phyloP scores from a whole-genome alignment of 2,329 filamentous ascomycete species.

The Xylariaceae sp. region DNA sequence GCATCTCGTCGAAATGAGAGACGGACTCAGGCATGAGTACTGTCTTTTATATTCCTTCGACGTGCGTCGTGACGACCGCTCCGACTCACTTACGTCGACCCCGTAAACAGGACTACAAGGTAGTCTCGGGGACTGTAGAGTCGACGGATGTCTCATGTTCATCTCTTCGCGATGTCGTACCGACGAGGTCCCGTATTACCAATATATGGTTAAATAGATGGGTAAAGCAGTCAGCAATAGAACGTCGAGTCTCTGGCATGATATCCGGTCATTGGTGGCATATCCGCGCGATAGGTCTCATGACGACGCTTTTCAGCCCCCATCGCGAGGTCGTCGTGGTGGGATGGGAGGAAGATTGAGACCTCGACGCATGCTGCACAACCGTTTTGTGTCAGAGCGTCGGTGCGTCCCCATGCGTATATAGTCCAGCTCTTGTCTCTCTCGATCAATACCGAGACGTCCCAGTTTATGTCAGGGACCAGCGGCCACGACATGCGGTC shows the following conservation, averaged over 20 bases:
- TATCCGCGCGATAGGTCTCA: background rate
- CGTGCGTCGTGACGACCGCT: background rate
- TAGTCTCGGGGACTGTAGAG: background rate
- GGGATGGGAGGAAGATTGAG: slow-evolving; percentile 4
- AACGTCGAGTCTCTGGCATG: too few relatives aligned
- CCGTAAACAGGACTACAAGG: too few relatives aligned
- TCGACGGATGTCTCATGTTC: slow-evolving; percentile 3
- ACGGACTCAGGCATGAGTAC: too few relatives aligned
- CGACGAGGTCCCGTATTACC: slow-evolving; percentile 10
- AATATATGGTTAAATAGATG: background rate
- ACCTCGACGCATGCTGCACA: slow-evolving; percentile 22
- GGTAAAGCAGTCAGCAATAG: too few relatives aligned
- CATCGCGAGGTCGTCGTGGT: too few relatives aligned
- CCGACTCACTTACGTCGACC: too few relatives aligned
- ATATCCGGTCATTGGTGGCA: background rate
- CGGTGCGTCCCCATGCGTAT: background rate
- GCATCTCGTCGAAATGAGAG: too few relatives aligned
- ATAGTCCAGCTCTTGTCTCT: background rate
- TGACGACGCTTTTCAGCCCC: too few relatives aligned
- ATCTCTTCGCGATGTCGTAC: slow-evolving; percentile 7
- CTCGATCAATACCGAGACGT: background rate
- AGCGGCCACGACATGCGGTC: background rate
- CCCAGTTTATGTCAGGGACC: background rate
- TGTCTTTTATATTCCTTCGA: too few relatives aligned
- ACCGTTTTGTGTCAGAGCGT: slow-evolving; percentile 23